These are phyloP conservation scores for Tephrocybe sp. DNA, from an alignment of 768 basidiomycete species.

Conservation along the genomic window DNA sequence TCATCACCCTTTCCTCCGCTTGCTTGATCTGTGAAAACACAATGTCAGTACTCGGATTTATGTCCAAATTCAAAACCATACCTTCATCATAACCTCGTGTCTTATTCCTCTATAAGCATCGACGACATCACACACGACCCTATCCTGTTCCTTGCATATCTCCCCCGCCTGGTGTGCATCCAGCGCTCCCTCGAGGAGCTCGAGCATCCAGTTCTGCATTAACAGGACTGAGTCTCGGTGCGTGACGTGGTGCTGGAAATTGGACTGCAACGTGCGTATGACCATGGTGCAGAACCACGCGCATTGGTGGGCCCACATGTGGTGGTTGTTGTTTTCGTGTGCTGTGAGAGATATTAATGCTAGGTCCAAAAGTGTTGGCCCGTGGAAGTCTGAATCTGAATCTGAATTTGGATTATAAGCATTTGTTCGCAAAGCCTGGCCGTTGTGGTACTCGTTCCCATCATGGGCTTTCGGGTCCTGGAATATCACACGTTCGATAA, in stretches of 20 bases:
- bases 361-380: constrained; percentile 14
- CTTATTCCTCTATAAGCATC: constrained; percentile 7
- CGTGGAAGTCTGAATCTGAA: background rate
- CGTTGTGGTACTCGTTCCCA: too few species aligned
- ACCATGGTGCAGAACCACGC: constrained; percentile 15
- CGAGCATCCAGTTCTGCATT: constrained; percentile 12
- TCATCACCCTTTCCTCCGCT: constrained; percentile 5
- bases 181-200: background rate
- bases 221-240: constrained; percentile 11
- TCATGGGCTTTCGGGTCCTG: background rate
- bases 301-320: constrained; percentile 14
- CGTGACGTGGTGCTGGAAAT: constrained; percentile 10
- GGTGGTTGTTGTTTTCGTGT: constrained; percentile 15
- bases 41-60: background rate
- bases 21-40: constrained; percentile 7
- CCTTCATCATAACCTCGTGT: constrained; percentile 10
- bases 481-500: constrained; percentile 12
- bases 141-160: constrained; percentile 11
- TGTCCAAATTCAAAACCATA: background rate
- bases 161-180: constrained; percentile 4
- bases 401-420: background rate
- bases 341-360: constrained; percentile 11
- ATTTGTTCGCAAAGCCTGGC: too few species aligned
- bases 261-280: constrained; percentile 11
- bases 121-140: constrained; percentile 5